Conservation (phyloP, 805 yeast species). For the Priceomyces castillae region DNA sequence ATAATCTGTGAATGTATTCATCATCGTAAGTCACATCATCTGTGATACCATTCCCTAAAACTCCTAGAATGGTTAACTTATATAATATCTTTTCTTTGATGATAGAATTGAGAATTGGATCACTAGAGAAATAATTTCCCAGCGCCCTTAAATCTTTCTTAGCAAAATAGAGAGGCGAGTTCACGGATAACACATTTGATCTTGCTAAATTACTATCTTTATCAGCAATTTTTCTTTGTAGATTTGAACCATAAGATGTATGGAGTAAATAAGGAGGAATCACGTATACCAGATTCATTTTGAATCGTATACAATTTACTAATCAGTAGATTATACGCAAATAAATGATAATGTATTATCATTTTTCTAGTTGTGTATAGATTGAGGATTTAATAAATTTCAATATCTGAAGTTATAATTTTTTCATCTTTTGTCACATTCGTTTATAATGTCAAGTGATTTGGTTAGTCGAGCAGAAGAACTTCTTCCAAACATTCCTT, state of each 20-base stretch:
- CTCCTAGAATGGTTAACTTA: slow-evolving; percentile 35
- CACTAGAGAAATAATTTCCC: slow-evolving; percentile 25
- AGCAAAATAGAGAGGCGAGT: slow-evolving; percentile 24
- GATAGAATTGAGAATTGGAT: slow-evolving; percentile 28
- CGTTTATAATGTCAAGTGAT: slow-evolving; percentile 52
- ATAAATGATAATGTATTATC: background rate
- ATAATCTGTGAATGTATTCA: slow-evolving; percentile 30
- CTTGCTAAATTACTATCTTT: slow-evolving; percentile 24
- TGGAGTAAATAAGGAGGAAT: slow-evolving; percentile 44
- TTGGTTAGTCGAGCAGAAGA: slow-evolving; percentile 43
- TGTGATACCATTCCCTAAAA: slow-evolving; percentile 33
- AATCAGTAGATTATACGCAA: background rate
- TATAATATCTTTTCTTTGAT: slow-evolving; percentile 32
- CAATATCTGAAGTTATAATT: background rate
- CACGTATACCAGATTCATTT: slow-evolving; percentile 24
- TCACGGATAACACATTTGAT: slow-evolving; percentile 24
- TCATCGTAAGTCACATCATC: slow-evolving; percentile 20
- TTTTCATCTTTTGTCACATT: background rate
- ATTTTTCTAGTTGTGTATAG: background rate
- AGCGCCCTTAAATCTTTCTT: slow-evolving; percentile 8
- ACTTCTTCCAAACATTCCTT: slow-evolving; percentile 48
- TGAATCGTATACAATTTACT: background rate
- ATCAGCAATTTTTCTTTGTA: slow-evolving; percentile 23
- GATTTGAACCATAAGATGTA: slow-evolving; percentile 33
- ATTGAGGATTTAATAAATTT: background rate